Conservation (phyloP, 2,329 filamentous ascomycete species). For the Arthrobotrys conoides region DNA sequence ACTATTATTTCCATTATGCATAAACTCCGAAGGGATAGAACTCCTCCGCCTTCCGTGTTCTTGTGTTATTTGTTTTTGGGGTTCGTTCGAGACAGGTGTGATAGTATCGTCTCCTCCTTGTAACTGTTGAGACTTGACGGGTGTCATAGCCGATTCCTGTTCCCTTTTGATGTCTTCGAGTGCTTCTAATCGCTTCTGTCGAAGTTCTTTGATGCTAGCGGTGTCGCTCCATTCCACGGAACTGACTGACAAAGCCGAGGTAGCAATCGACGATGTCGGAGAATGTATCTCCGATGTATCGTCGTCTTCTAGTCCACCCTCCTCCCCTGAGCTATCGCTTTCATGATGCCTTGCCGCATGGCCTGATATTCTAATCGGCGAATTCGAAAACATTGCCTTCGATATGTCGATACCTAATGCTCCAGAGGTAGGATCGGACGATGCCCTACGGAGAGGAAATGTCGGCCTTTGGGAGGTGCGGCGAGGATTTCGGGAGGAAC, state of each 20-base stretch:
- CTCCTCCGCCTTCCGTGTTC: conserved; percentile 36
- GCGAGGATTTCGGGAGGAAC: conserved; percentile 21
- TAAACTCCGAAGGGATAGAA: conserved; percentile 57
- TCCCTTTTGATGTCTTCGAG: conserved; percentile 38
- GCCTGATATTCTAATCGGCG: conserved; percentile 48
- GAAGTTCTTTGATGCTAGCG: conserved; percentile 43
- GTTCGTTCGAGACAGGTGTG: conserved; percentile 5
- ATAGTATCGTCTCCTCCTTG: conserved; percentile 16
- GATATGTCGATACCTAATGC: conserved; percentile 38
- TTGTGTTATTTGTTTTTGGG: conserved; percentile 25
- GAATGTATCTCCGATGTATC: conserved; percentile 37
- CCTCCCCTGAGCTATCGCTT: conserved; percentile 49
- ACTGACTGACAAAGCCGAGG: conserved; percentile 52
- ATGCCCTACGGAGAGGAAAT: conserved; percentile 36
- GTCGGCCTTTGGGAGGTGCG: conserved; percentile 1
- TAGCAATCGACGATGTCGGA: conserved; percentile 52
- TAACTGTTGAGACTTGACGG: neutral
- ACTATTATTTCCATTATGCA: conserved; percentile 34
- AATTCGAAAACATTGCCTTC: conserved; percentile 54
- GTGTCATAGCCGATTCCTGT: conserved; percentile 35
- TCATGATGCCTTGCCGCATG: conserved; percentile 36
- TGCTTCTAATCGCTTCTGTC: conserved; percentile 47
- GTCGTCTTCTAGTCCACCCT: conserved; percentile 30
- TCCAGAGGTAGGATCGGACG: conserved; percentile 11
- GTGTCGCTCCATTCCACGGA: conserved; percentile 59